Base-by-base conservation (phyloP, 1,284 basidiomycete species). In the Austroboletus novae-zelandiae region DNA sequence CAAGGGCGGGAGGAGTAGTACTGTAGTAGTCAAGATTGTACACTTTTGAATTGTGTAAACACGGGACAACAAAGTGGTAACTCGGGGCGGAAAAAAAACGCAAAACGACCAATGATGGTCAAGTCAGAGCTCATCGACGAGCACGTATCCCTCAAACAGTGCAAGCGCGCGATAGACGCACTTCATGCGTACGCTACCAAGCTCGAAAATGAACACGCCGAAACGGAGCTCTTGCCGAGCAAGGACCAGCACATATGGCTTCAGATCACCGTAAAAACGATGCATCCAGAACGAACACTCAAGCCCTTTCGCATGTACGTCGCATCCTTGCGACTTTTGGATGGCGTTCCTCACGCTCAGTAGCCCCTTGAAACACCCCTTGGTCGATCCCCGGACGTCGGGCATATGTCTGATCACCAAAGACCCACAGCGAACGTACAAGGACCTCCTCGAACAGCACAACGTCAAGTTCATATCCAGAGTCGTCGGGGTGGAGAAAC, bases 351-450 rank as follows among this genome's bases (percentile, higher is more conserved):
- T 37, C 4, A 42, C 52, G 42, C 46, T 25, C 53, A 1, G 45
- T 46, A 94, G 91, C 56, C 83, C 89, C 25, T 77, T 98, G 43
- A 83, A 81, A 37, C 80, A 96, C 69, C 87, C 95, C 2, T 74
- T 91, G 54, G 82, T 90, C 64, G 93, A 89, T 74, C 94, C 86
- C 14, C 83, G 86, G 48, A 81, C 80, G 10, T 84, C 84, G 5
- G 72, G 86, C 14, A 79, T 98, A 45, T 98, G 95, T 68, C 77
- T 99, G 47, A 86, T 99, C 67, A 89, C 89, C 47, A 98, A 98
- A 72, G 93, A 97, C 69, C 96, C 97, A 9, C 96, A 98, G 67
- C 75, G 96, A 48, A 81, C 94, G 67, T 98, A 97, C 79, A 98
- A 98, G 72, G 92, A 97, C 67, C 80, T 97, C 17, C 76, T 99